A percentile compares a stretch with the other conserved stretches of the same genome.
Conservation (phyloP, 2,329 filamentous ascomycete genomes). For the Blastomyces emzantsi region DNA sequence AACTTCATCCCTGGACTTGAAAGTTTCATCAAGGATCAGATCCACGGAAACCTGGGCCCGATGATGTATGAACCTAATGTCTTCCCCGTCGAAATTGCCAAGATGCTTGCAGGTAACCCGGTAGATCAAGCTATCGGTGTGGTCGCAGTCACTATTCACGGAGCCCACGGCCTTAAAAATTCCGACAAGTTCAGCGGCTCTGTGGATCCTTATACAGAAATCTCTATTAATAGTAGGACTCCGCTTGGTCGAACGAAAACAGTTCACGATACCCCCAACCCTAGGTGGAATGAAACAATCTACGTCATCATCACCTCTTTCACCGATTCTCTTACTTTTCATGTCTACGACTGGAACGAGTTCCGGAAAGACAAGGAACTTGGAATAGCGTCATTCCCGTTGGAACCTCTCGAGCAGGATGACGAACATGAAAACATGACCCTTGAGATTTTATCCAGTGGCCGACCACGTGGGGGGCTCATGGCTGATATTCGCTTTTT, state of each 20-base stretch:
- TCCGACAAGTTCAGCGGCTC: constrained; percentile 87
- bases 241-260: constrained; percentile 84
- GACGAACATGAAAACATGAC: constrained; percentile 73
- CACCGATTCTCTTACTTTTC: constrained; percentile 75
- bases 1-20: constrained; percentile 97
- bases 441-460: constrained; percentile 74
- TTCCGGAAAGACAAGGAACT: constrained; percentile 95
- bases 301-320: constrained; percentile 92
- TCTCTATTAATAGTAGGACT: constrained; percentile 75
- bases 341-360: constrained; percentile 88
- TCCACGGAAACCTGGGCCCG: constrained; percentile 83
- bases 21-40: constrained; percentile 88
- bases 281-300: constrained; percentile 92
- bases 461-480: constrained; percentile 71
- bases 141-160: constrained; percentile 80
- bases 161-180: constrained; percentile 88
- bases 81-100: constrained; percentile 96
- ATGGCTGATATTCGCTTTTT: constrained; percentile 87
- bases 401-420: constrained; percentile 72
- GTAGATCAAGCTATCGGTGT: constrained; percentile 96
- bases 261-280: constrained; percentile 72
- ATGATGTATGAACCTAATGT: constrained; percentile 99
- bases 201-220: constrained; percentile 77
- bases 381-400: constrained; percentile 71
- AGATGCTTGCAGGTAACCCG: constrained; percentile 89